Conservation (phyloP, 768 basidiomycete genomes). For the Leccinum incarnatum region DNA sequence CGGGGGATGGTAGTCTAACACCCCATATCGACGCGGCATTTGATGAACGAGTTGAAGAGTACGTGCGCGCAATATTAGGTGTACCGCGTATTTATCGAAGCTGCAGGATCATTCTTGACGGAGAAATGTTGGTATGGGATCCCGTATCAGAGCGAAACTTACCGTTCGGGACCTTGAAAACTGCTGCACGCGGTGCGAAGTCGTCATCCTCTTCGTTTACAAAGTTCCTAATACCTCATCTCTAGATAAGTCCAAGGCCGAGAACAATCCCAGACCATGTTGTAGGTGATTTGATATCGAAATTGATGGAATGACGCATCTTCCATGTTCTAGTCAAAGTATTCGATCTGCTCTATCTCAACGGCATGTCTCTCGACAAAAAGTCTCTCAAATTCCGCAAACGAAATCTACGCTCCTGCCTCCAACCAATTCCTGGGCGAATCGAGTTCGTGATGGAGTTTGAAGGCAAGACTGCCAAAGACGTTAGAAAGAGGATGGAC, state of each 20-base stretch:
- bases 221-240: not conserved
- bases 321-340: constrained; percentile 75
- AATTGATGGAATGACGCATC: not conserved
- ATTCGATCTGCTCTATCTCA: constrained; percentile 90
- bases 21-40: constrained; percentile 81
- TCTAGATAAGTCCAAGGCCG: constrained; percentile 67
- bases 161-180: constrained; percentile 92
- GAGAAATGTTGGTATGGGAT: constrained; percentile 99
- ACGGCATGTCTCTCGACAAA: constrained; percentile 74
- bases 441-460: constrained; percentile 76
- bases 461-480: constrained; percentile 74
- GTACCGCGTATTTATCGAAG: constrained; percentile 7
- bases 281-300: constrained; percentile 49
- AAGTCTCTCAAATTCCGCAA: constrained; percentile 75
- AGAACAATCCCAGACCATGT: constrained; percentile 81
- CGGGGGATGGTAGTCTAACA: constrained; percentile 80
- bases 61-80: constrained; percentile 25
- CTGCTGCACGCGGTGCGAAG: constrained; percentile 77
- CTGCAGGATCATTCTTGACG: constrained; percentile 85
- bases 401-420: constrained; percentile 64
- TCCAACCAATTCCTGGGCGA: constrained; percentile 70
- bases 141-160: constrained; percentile 83
- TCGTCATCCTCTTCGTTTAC: not conserved
- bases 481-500: constrained; percentile 79
- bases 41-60: constrained; percentile 78